phyloP scores from a whole-genome alignment of 2,329 filamentous ascomycete species.

The Dendryphion nanum region DNA sequence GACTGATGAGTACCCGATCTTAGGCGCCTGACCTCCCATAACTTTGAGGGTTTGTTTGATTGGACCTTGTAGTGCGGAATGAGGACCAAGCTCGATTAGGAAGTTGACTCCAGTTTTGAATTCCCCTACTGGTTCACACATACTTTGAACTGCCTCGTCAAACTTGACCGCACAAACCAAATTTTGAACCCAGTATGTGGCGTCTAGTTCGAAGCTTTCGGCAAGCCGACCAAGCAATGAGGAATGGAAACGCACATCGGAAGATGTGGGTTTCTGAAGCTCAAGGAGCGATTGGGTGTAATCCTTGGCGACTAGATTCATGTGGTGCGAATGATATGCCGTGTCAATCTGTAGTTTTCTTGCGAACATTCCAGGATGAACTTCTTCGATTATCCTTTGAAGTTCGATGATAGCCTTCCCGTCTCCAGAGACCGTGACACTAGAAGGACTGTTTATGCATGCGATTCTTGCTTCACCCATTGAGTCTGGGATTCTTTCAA shows the following conservation, averaged over 20 bases:
- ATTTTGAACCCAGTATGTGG: constrained; percentile 26
- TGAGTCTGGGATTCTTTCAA: constrained; percentile 6
- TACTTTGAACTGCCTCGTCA: constrained; percentile 9
- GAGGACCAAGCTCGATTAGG: constrained; percentile 10
- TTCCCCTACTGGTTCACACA: constrained; percentile 13
- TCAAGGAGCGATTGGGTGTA: constrained; percentile 20
- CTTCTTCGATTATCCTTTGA: constrained; percentile 9
- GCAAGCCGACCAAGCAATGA: constrained; percentile 5
- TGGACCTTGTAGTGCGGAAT: constrained; percentile 9
- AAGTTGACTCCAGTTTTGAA: constrained; percentile 9
- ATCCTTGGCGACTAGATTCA: constrained; percentile 29
- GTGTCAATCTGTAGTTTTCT: constrained; percentile 41
- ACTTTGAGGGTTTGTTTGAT: constrained; percentile 10
- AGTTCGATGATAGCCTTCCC: constrained; percentile 2
- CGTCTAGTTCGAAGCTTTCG: constrained; percentile 8
- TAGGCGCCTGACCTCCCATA: constrained; percentile 10
- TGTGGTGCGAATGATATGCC: constrained; percentile 48
- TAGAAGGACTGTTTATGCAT: constrained; percentile 13
- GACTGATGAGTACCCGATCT: constrained; percentile 9
- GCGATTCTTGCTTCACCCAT: constrained; percentile 14
- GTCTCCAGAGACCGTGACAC: constrained; percentile 7
- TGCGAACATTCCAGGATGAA: constrained; percentile 35
- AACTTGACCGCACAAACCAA: constrained; percentile 18
- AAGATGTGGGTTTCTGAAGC: constrained; percentile 1
- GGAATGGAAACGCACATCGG: constrained; percentile 4